phyloP scores from a whole-genome alignment of 1,284 basidiomycete genomes.

The Rhodofomes roseus region DNA sequence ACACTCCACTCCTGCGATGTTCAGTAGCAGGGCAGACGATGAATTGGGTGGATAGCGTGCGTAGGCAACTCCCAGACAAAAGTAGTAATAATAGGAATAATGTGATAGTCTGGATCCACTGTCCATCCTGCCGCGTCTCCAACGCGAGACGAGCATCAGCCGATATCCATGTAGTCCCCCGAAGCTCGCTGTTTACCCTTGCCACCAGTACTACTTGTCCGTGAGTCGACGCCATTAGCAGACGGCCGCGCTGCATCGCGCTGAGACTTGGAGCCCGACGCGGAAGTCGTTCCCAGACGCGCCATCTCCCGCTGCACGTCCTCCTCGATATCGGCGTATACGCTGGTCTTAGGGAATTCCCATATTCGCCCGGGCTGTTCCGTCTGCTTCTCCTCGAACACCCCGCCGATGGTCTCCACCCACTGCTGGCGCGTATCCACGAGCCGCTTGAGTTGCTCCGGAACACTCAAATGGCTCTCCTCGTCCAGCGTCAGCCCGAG shows the following conservation, averaged over 20 bases:
- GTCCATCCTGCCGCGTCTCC: background rate
- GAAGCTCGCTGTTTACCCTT: slow-evolving; percentile 40
- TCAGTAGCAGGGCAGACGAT: background rate
- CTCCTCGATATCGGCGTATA: slow-evolving; percentile 73
- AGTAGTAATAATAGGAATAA: slow-evolving; percentile 23
- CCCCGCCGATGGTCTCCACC: slow-evolving; percentile 64
- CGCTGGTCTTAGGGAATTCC: slow-evolving; percentile 69
- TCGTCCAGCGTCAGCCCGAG: slow-evolving; percentile 66
- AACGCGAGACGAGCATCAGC: slow-evolving; percentile 9
- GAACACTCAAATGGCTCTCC: slow-evolving; percentile 61
- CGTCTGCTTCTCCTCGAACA: slow-evolving; percentile 66
- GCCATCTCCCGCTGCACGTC: slow-evolving; percentile 44
- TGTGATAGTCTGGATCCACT: slow-evolving; percentile 9
- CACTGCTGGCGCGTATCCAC: slow-evolving; percentile 71
- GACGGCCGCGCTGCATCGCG: slow-evolving; percentile 9
- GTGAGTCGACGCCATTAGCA: slow-evolving; percentile 18
- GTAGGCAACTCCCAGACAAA: background rate
- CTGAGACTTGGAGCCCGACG: background rate
- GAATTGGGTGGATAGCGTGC: slow-evolving; percentile 1
- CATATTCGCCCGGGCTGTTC: slow-evolving; percentile 64
- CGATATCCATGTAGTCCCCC: slow-evolving; percentile 23
- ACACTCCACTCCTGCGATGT: background rate
- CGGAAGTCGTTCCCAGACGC: slow-evolving; percentile 19
- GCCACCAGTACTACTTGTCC: slow-evolving; percentile 24
- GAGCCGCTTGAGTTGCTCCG: slow-evolving; percentile 65